Conservation (phyloP, 78 protist genomes). For the Diacronema lutheri region DNA sequence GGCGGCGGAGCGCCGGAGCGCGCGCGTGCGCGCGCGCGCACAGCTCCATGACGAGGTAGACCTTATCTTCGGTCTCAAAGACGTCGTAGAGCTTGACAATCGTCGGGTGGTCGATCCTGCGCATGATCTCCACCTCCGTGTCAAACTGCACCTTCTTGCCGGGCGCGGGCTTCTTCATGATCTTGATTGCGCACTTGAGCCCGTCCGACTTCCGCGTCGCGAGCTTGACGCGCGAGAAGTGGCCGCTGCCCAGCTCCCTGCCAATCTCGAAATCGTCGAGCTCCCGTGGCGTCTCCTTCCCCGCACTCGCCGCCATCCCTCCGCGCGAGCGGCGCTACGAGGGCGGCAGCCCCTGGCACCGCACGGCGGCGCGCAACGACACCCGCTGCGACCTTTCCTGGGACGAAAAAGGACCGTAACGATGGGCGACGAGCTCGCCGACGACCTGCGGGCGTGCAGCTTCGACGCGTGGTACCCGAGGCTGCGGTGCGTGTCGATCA, state of each 20-base stretch:
- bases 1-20: background rate
- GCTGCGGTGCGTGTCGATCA: background rate
- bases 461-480: background rate
- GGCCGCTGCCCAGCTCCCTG: background rate
- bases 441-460: too few relatives aligned
- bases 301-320: too few relatives aligned
- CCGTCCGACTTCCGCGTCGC: background rate
- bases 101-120: background rate
- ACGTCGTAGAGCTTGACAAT: background rate
- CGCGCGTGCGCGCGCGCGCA: background rate
- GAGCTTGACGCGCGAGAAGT: background rate
- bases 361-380: too few relatives aligned
- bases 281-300: too few relatives aligned
- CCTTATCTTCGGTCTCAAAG: background rate
- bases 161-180: background rate
- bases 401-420: too few relatives aligned
- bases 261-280: background rate
- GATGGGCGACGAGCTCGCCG: too few relatives aligned
- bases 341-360: too few relatives aligned
- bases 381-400: too few relatives aligned
- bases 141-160: background rate
- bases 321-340: too few relatives aligned
- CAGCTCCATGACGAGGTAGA: conserved; percentile 16
- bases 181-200: background rate
- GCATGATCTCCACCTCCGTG: background rate